Conservation (phyloP, 768 basidiomycete species). For the Pleurotus platypus region DNA sequence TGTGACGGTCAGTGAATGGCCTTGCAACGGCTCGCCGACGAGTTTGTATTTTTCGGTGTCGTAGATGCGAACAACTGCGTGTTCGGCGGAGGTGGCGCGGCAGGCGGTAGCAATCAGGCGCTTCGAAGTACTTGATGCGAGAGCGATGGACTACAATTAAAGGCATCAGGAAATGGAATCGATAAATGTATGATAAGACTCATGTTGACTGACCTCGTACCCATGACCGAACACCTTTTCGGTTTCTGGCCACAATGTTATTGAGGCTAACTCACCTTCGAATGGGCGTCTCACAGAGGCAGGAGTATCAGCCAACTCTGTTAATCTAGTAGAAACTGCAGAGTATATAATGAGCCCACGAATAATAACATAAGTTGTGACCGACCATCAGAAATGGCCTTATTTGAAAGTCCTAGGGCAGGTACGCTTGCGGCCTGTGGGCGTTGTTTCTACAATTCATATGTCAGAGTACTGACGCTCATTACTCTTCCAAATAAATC, state of each 20-base stretch:
- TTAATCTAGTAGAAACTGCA: not conserved
- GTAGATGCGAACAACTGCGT: slow-evolving; percentile 85
- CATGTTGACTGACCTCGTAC: slow-evolving; percentile 65
- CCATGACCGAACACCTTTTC: slow-evolving; percentile 99
- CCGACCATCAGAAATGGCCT: slow-evolving; percentile 72
- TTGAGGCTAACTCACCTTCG: slow-evolving; percentile 84
- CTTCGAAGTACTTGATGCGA: slow-evolving; percentile 70
- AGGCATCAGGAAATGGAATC: not conserved
- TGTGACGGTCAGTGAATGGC: slow-evolving; percentile 89
- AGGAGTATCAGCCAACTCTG: not conserved
- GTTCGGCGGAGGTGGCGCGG: slow-evolving; percentile 82
- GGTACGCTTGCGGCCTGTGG: slow-evolving; percentile 87
- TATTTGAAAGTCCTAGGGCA: slow-evolving; percentile 92
- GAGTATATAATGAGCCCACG: not conserved
- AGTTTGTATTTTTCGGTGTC: slow-evolving; percentile 68
- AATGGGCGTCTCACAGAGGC: slow-evolving; percentile 48
- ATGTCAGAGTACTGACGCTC: not conserved
- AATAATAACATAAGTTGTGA: no score
- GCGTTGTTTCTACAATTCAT: slow-evolving; percentile 42
- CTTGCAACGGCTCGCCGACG: slow-evolving; percentile 69
- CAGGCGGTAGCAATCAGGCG: slow-evolving; percentile 84
- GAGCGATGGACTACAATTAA: slow-evolving; percentile 63
- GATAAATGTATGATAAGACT: not conserved
- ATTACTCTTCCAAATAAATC: slow-evolving; percentile 3
- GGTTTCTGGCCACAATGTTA: slow-evolving; percentile 93